phyloP scores from a whole-genome alignment of 192 early-diverging fungal species.

The Piromyces finnis region DNA sequence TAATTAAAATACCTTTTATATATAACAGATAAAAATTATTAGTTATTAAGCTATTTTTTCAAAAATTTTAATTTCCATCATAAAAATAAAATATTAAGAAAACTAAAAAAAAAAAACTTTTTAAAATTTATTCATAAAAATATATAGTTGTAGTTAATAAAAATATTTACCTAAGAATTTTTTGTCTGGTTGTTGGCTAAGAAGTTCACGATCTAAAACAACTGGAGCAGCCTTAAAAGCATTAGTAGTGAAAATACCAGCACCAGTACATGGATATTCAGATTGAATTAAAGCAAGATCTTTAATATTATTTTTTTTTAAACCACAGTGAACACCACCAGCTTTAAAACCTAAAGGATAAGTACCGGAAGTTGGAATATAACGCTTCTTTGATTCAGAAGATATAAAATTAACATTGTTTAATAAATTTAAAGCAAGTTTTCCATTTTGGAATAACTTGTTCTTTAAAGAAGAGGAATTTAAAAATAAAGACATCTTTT shows the following conservation, averaged over 20 bases:
- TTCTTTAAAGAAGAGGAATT: too few relatives aligned
- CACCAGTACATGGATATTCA: slow-evolving; percentile 45
- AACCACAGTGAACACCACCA: slow-evolving; percentile 48
- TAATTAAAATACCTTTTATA: slow-evolving; percentile 35
- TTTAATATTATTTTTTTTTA: slow-evolving; percentile 57
- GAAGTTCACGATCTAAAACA: slow-evolving; percentile 39
- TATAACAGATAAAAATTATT: too few relatives aligned
- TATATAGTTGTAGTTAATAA: too few relatives aligned
- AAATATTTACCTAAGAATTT: slow-evolving; percentile 17
- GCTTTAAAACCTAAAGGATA: slow-evolving; percentile 77
- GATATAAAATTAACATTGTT: too few relatives aligned
- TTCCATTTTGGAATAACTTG: too few relatives aligned
- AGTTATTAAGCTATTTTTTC: too few relatives aligned
- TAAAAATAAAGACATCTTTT: too few relatives aligned
- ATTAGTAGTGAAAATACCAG: slow-evolving; percentile 87
- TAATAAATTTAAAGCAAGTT: too few relatives aligned
- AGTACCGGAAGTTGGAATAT: slow-evolving; percentile 52
- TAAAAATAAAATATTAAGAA: too few relatives aligned
- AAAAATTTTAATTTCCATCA: too few relatives aligned
- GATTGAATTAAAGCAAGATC: slow-evolving; percentile 73
- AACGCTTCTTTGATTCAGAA: slow-evolving; percentile 19
- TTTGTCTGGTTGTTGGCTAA: slow-evolving; percentile 23
- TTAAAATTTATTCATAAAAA: too few relatives aligned
- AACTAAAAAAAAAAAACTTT: too few relatives aligned
- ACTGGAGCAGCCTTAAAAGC: slow-evolving; percentile 84